These are phyloP conservation scores for Parmales sp. DNA, from an alignment of 108 stramenopile genomes.

Conservation along the genomic window DNA sequence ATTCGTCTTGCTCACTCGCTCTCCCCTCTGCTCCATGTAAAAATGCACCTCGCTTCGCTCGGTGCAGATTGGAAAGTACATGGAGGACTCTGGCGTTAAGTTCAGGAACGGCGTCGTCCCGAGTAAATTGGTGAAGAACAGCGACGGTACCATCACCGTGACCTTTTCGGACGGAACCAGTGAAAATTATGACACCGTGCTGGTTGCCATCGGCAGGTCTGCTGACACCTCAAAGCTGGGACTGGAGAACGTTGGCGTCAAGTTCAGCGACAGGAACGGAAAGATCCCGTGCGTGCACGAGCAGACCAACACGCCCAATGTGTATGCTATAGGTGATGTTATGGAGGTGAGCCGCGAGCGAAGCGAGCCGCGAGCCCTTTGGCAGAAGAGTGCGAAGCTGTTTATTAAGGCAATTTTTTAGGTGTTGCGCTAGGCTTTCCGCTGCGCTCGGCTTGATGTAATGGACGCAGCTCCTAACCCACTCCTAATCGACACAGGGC, in stretches of 20 bases:
- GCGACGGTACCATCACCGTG: conserved; percentile 58
- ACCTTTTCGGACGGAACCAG: conserved; percentile 66
- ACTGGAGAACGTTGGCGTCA: conserved; percentile 61
- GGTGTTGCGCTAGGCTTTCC: too few relatives aligned
- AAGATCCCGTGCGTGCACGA: conserved; percentile 72
- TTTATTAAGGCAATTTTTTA: too few relatives aligned
- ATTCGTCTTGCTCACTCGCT: too few relatives aligned
- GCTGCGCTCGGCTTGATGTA: too few relatives aligned
- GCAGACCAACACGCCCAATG: conserved; percentile 75
- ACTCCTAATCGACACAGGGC: too few relatives aligned
- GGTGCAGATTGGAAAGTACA: conserved; percentile 70
- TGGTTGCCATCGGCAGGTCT: conserved; percentile 81
- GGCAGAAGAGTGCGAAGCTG: too few relatives aligned
- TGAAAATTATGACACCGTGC: conserved; percentile 74
- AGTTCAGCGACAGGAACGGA: conserved; percentile 54
- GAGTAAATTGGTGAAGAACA: conserved; percentile 55
- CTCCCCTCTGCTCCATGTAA: too few relatives aligned
- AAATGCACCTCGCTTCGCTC: too few relatives aligned
- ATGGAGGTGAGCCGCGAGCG: too few relatives aligned
- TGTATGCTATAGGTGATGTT: conserved; percentile 97
- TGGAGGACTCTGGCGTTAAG: conserved; percentile 71
- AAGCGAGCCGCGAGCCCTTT: too few relatives aligned
- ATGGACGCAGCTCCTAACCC: too few relatives aligned
- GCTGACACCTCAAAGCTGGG: conserved; percentile 81
- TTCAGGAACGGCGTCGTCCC: conserved; percentile 71